Percentiles rank a stretch among this genome's conserved stretches.
Conservation (phyloP, 495 filamentous ascomycete species). For the Penicillium flavigenum region DNA sequence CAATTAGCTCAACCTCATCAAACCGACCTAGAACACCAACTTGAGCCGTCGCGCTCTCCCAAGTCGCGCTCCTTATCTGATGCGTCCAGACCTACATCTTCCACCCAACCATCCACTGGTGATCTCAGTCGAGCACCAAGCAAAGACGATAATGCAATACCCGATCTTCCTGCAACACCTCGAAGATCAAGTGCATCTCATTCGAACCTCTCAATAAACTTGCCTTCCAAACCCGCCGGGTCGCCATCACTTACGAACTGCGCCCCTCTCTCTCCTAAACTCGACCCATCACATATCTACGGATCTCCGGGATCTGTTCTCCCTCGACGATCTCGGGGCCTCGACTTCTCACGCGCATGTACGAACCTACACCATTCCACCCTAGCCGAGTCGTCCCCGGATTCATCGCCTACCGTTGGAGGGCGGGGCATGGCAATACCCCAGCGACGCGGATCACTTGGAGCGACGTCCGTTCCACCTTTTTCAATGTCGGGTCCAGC, state of each 20-base stretch:
- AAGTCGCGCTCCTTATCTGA: constrained; percentile 49
- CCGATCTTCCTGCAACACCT: constrained; percentile 61
- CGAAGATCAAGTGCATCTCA: constrained; percentile 60
- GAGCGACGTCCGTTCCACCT: constrained; percentile 39
- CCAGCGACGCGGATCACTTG: constrained; percentile 51
- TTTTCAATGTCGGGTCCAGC: constrained; percentile 46
- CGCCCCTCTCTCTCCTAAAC: constrained; percentile 78
- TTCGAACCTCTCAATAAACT: constrained; percentile 69
- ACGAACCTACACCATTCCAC: constrained; percentile 97
- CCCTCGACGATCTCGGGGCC: constrained; percentile 78
- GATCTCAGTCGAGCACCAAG: constrained; percentile 41
- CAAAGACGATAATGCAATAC: constrained; percentile 78
- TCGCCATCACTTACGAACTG: constrained; percentile 60
- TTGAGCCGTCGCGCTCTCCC: constrained; percentile 26
- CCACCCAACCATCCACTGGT: constrained; percentile 29
- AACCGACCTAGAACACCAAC: constrained; percentile 24
- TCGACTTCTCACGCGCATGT: constrained; percentile 91
- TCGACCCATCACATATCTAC: constrained; percentile 79
- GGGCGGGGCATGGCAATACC: constrained; percentile 81
- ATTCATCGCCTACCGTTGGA: constrained; percentile 85
- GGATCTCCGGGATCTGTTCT: constrained; percentile 80
- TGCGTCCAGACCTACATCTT: constrained; percentile 36
- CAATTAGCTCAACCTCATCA: constrained; percentile 34
- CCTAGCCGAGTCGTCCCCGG: constrained; percentile 85
- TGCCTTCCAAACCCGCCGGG: constrained; percentile 57